Evolutionary conservation across 768 basidiomycete genomes (phyloP), one percentile per base, ranked within the genome.

Genomic region (Lyophyllum semitale): DNA sequence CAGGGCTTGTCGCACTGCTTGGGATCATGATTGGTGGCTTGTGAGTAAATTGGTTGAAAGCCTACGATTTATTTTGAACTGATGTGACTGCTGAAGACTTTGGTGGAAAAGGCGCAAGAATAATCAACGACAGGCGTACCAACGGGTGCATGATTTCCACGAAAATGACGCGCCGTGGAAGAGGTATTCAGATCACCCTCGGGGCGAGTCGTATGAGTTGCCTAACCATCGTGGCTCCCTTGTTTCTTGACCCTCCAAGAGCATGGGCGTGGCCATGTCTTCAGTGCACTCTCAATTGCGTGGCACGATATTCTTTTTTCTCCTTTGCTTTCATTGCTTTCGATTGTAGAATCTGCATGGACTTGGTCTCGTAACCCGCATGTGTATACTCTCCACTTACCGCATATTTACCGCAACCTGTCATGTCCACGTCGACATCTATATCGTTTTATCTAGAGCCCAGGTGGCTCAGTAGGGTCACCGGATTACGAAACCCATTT

Each of bases 1-100:
- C 81, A 29, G 79, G 72, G n/a, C 59, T 81, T 13, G 61, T 74
- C 3, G 65, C 67, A 11, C 55, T 82, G 51, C 70, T 84, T 59
- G 77, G 56, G 9, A 52, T 66, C 2, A 58, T 79, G 17, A 67
- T 72, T 13, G 64, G 62, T 49, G 76, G 71, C 40, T 60, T 79
- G 76, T 79, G 53, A 71, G 76, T 70, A 18, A 45, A 1, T 8
- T 27, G 27, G 3, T 26, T 37, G 35, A 40, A 18, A 32, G 12
- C 30, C 30, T 6, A 32, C 7, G 30, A 32, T 32, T 6, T 12
- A n/a, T 25, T 46, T 42, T 47, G 38, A 17, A 26, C 59, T 53
- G 26, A 37, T 40, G 51, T 29, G 25, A 26, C 9, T 29, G 9
- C 2, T 17, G 30, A 51, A 70, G 70, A 42, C 32, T 68, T 26